Base-by-base conservation (phyloP, 805 yeast species). In the Yarrowia sp. region DNA sequence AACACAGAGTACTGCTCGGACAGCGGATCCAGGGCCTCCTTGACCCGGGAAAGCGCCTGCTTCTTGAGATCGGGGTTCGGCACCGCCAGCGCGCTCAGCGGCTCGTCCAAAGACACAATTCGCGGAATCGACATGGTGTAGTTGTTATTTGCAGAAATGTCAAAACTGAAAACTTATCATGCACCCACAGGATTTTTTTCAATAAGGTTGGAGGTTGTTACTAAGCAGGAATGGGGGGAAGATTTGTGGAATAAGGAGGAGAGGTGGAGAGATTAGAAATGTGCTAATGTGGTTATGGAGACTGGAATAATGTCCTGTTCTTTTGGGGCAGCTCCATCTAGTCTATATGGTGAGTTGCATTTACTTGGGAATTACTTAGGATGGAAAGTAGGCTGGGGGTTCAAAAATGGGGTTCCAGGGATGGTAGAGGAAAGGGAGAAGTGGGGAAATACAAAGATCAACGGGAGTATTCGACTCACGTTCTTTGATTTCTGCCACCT, bases 1-100 rank as follows among this genome's bases (percentile, higher is more conserved):
- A 94, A 80, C 7, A 90, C 89, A 0, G 95, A 85, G 67, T 79
- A 79, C 50, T 76, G 67, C 55, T 77, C 76, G 30, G 86, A 82
- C 40, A 88, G 79, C 5, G 90, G 89, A 73, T 89, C 92, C 67
- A 89, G 78, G 9, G 84, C 79, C 49, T 72, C 68, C 74, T 87
- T 88, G 38, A 79, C 73, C 2, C 74, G 71, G 15, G 56, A 46
- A 66, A 77, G 71, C 1, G 80, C 75, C n/a, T 68, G 70, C 4
- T 52, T 58, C 50, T 67, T 69, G 17, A 72, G 42, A 12, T 68
- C 70, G 7, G 39, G 33, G 6, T 14, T 50, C 13, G 64, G 64
- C n/a, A 58, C 64, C 14, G 64, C 64, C 64, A 58, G n/a, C 40
- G 19, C 39, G 14, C 50, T 58, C 30, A 58, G 33, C 36, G 64